Evolutionary conservation across 495 filamentous ascomycete genomes (phyloP), one percentile per base, ranked within the genome.

Genomic region (Lepidopterella palustris): DNA sequence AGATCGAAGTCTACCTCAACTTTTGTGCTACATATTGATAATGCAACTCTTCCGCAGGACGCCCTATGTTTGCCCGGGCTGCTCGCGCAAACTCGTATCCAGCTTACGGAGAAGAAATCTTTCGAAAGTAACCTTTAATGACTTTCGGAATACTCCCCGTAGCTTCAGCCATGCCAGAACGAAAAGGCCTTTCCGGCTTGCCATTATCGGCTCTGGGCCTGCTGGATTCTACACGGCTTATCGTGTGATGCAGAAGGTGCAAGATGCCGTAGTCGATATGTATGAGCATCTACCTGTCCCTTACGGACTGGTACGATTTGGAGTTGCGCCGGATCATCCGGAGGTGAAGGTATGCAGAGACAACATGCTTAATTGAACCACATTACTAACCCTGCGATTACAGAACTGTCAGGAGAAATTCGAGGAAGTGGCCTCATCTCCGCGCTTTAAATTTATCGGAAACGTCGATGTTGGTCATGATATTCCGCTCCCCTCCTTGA

Each of bases 401-500:
- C 63, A 97, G 91, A 96, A 96, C 69, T 97, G 92, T 71, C 84
- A 95, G 71, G 89, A 92, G 0, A 96, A 89, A 68, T 96, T 98
- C 61, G 82, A 85, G 50, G 87, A 95, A 71, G 87, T 97, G 15
- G 95, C 92, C 3, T 71, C 76, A 20, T 90, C 87, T 1, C 80
- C 88, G 0, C 77, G 85, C 45, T 97, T 98, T 73, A 90, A 87
- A 53, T 97, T 96, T 70, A 83, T 95, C 50, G 93, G 93, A 28
- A 98, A 97, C 66, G 78, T 93, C 28, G 80, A 86, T 5, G 79
- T 98, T 53, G 93, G 95, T 26, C 78, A 79, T 25, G 80, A 82
- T 25, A 76, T 98, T 5, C 84, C 88, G 0, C 76, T 98, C 9
- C 66, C 76, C 3, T 72, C 78, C 25, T 75, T 97, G 20, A 80